Evolutionary conservation across 2,329 filamentous ascomycete genomes (phyloP).

Genomic region (Davidsoniella eucalypti): DNA sequence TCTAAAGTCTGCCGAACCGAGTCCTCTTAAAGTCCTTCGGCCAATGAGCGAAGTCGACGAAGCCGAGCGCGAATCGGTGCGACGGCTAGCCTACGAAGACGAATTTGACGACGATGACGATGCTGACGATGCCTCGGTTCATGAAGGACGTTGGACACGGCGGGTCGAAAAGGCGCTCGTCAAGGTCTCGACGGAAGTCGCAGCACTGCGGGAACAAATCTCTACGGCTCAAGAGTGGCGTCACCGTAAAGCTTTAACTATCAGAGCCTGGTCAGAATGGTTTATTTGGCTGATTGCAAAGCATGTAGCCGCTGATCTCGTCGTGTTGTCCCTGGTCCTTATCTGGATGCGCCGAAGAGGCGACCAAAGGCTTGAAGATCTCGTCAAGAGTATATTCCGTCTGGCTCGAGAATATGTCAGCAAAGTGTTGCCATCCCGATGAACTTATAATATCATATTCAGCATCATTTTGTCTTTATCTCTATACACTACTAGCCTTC

Average conservation of each 20-base stretch:
- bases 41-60: conserved; percentile 77
- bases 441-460: background rate
- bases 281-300: conserved; percentile 51
- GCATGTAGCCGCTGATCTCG: conserved; percentile 56
- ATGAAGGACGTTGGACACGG: conserved; percentile 44
- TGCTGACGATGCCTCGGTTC: conserved; percentile 4
- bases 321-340: conserved; percentile 47
- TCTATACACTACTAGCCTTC: too few species aligned
- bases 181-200: conserved; percentile 81
- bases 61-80: conserved; percentile 38
- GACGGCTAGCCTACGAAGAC: conserved; percentile 28
- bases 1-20: conserved; percentile 28
- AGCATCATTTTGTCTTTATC: too few species aligned
- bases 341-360: conserved; percentile 57
- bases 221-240: conserved; percentile 58
- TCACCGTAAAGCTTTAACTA: conserved; percentile 44
- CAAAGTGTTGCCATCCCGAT: conserved; percentile 41
- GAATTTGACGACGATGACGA: conserved; percentile 27
- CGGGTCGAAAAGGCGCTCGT: conserved; percentile 75
- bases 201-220: conserved; percentile 81
- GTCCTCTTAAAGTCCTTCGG: conserved; percentile 54
- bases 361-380: conserved; percentile 55
- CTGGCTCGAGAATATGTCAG: conserved; percentile 42
- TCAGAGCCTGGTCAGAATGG: conserved; percentile 57
- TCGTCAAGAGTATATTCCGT: conserved; percentile 47